Percentiles rank a stretch among this genome's conserved stretches.
Conservation (phyloP, 257 asterid species). For the Solanum corneliomulleri region DNA sequence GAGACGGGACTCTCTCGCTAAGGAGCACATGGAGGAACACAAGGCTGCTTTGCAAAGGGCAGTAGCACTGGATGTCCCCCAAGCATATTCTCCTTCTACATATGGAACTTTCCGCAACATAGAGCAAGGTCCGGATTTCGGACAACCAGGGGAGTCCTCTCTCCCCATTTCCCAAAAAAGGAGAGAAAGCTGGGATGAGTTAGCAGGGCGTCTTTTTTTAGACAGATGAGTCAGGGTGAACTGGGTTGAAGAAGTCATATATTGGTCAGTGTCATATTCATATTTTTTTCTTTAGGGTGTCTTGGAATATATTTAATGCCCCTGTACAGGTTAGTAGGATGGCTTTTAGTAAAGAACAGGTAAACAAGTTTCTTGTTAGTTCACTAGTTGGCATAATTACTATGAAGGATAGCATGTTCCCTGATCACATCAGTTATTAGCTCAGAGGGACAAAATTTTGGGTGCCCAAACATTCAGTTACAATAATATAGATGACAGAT, state of each 20-base stretch:
- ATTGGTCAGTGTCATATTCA: not conserved
- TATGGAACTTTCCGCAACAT: slow-evolving; percentile 70
- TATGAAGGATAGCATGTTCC: not conserved
- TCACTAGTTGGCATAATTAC: not conserved
- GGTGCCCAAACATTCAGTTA: not conserved
- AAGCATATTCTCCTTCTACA: slow-evolving; percentile 47
- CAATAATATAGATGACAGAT: not conserved
- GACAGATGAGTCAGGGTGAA: slow-evolving; percentile 1
- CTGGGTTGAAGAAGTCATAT: not conserved
- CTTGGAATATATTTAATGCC: not conserved
- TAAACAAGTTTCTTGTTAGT: not conserved
- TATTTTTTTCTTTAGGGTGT: not conserved
- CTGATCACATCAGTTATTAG: not conserved
- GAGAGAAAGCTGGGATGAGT: slow-evolving; percentile 13
- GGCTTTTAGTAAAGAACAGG: not conserved
- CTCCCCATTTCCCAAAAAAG: not conserved
- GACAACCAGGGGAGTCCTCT: slow-evolving; percentile 8
- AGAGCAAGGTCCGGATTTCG: slow-evolving; percentile 41
- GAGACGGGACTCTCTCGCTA: slow-evolving; percentile 52
- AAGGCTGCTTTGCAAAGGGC: slow-evolving; percentile 79
- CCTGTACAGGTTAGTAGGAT: not conserved
- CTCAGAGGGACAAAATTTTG: not conserved
- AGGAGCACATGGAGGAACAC: slow-evolving; percentile 73
- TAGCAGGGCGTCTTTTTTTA: slow-evolving; percentile 4
- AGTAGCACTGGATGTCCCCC: slow-evolving; percentile 64